Evolutionary conservation across 192 early-diverging fungal species (phyloP), one percentile per base, ranked within the genome.

Genomic region (Entophlyctis luteolus): DNA sequence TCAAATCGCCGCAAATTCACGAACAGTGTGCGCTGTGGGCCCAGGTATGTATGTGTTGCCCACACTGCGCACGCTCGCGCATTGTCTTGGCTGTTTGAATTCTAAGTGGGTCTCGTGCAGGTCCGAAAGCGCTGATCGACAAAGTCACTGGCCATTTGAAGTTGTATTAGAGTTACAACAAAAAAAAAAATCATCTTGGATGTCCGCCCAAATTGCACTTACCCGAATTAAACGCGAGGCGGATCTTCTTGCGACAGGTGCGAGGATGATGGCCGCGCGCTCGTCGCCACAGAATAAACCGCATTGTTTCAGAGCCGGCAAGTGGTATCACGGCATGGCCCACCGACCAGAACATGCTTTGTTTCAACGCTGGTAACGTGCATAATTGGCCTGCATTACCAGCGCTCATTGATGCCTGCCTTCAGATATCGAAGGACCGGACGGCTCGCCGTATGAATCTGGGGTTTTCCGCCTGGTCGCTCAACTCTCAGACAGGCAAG

Each of bases 1-100:
- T 31, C 93, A 95, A 69, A 92, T 99, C 59, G 91, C 90, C 28
- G 86, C 93, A 35, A 93, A 93, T 32, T 92, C 93, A 5, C 75
- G 85, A 33, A 99, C 96, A 1, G 96, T 99, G 10, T 74, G 94
- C 33, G 96, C 90, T 3, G 88, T 99, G 58, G 96, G 96, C 2
- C 96, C 96, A 25, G 95, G 92, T 75, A 53, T 5, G 59, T 47
- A 1, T 60, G 23, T 12, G 12, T 52, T 1, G 8, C 16, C 50
- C 23, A 5, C 42, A 32, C 0, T 16, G 4, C n/a, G n/a, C n/a
- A n/a, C n/a, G n/a, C n/a, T n/a, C n/a, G n/a, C n/a, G n/a, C n/a
- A n/a, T n/a, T n/a, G n/a, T 67, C 10, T 4, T 12, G 14, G 23
- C 55, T 57, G 23, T 22, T 16, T 22, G 23, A 57, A 12, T 57